These are phyloP conservation scores for Eremochloa ophiuroides DNA, from an alignment of 176 grass and related monocot genomes.

Conservation along the genomic window DNA sequence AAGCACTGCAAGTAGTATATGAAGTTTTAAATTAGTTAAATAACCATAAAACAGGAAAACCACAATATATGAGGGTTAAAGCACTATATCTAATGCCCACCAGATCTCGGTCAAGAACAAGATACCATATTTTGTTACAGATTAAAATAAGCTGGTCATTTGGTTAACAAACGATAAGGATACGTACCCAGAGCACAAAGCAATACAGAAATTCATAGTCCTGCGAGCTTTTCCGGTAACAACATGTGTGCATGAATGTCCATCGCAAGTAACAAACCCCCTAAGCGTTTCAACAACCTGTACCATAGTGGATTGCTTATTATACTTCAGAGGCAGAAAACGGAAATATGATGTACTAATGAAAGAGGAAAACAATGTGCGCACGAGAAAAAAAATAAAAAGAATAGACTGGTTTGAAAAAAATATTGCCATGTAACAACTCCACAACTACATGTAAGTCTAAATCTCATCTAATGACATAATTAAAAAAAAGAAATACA, in stretches of 20 bases:
- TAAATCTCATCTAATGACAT: background rate
- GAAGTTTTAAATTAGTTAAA: background rate
- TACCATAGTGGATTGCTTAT: background rate
- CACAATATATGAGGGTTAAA: background rate
- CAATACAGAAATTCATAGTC: slow-evolving; percentile 80
- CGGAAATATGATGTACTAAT: background rate
- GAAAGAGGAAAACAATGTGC: background rate
- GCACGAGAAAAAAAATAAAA: no score
- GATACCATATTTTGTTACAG: background rate
- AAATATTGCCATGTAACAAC: background rate
- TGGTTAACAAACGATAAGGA: slow-evolving; percentile 9
- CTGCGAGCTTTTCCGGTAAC: slow-evolving; percentile 75
- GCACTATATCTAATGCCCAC: background rate
- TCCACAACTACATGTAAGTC: background rate
- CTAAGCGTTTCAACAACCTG: slow-evolving; percentile 71
- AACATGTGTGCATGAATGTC: slow-evolving; percentile 68
- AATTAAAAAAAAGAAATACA: background rate
- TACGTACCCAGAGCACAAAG: slow-evolving; percentile 81
- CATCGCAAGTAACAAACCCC: slow-evolving; percentile 59
- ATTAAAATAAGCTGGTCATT: slow-evolving; percentile 18
- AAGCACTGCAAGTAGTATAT: slow-evolving; percentile 57
- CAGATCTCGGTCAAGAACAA: background rate
- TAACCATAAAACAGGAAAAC: background rate
- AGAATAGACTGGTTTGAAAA: no score
- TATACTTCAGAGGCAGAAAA: background rate